Evolutionary conservation across 495 filamentous ascomycete species (phyloP).

Genomic region (Lasiosphaeria miniovina): DNA sequence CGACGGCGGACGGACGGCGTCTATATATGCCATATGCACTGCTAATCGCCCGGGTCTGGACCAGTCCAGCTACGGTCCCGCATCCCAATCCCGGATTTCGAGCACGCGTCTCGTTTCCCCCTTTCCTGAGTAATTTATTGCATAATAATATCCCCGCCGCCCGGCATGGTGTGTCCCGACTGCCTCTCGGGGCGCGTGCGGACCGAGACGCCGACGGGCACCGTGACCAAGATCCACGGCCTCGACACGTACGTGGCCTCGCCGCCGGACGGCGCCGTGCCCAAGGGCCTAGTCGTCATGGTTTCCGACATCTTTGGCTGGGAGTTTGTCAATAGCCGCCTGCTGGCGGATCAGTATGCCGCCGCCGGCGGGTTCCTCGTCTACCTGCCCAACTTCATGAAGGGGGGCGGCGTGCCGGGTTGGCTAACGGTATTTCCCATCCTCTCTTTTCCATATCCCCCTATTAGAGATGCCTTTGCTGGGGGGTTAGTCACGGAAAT

Average conservation of each 20-base stretch:
- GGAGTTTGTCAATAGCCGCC: constrained; percentile 42
- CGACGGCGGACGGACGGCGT: too few relatives aligned
- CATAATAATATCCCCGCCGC: too few relatives aligned
- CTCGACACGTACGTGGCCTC: constrained; percentile 39
- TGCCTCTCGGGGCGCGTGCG: constrained; percentile 25
- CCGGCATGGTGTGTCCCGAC: constrained; percentile 26
- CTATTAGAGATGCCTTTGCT: too few relatives aligned
- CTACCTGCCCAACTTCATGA: constrained; percentile 51
- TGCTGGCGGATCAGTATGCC: constrained; percentile 46
- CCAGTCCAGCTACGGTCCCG: too few relatives aligned
- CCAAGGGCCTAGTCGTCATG: constrained; percentile 42
- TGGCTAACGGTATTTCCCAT: not conserved
- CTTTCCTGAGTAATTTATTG: too few relatives aligned
- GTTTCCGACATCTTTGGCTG: constrained; percentile 50
- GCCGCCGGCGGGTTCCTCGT: constrained; percentile 35
- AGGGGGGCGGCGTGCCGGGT: too few relatives aligned
- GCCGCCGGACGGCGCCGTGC: constrained; percentile 23
- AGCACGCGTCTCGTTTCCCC: too few relatives aligned
- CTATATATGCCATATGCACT: too few relatives aligned
- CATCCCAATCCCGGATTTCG: too few relatives aligned
- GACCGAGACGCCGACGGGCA: constrained; percentile 20
- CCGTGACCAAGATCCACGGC: constrained; percentile 35
- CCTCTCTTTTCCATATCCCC: too few relatives aligned
- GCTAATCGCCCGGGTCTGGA: too few relatives aligned
- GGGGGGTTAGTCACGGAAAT: not conserved